Percentiles rank a stretch among this genome's conserved stretches.
These are phyloP conservation scores for Ceratocystis papillata DNA, from an alignment of 2,329 filamentous ascomycete genomes.

Conservation along the genomic window DNA sequence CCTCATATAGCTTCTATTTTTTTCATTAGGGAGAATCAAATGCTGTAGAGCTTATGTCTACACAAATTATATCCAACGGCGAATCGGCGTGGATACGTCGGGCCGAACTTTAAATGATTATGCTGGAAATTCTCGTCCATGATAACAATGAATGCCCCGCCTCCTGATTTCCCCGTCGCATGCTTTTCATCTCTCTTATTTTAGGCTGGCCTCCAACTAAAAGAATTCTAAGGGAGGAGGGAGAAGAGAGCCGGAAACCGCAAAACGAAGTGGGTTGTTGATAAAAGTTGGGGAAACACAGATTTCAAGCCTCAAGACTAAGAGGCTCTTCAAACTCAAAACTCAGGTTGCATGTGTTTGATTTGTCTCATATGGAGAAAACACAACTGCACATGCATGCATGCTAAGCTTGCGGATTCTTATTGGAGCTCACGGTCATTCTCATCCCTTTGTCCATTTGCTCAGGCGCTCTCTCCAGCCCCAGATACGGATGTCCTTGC, in stretches of 20 bases:
- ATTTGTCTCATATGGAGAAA: not conserved
- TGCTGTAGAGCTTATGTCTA: not conserved
- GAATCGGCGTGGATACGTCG: conserved; percentile 9
- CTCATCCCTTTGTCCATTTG: conserved; percentile 8
- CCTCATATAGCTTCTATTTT: not conserved
- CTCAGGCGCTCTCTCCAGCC: not conserved
- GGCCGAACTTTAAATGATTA: not conserved
- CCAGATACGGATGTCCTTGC: not conserved
- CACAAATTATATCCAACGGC: not conserved
- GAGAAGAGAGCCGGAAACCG: not conserved
- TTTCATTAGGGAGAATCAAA: not conserved
- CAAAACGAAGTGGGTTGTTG: not conserved
- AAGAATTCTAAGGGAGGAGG: not conserved
- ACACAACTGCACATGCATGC: not conserved
- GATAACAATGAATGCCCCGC: not conserved
- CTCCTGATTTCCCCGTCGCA: not conserved
- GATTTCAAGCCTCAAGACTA: not conserved
- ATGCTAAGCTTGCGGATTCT: not conserved
- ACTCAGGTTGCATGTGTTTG: conserved; percentile 1
- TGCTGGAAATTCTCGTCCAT: not conserved
- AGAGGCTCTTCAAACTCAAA: not conserved
- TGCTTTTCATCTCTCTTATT: not conserved
- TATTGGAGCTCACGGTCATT: not conserved
- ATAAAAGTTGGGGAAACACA: not conserved
- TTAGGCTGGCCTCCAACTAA: not conserved